phyloP scores from a whole-genome alignment of 768 basidiomycete genomes.

The Kwoniella dejecticola region DNA sequence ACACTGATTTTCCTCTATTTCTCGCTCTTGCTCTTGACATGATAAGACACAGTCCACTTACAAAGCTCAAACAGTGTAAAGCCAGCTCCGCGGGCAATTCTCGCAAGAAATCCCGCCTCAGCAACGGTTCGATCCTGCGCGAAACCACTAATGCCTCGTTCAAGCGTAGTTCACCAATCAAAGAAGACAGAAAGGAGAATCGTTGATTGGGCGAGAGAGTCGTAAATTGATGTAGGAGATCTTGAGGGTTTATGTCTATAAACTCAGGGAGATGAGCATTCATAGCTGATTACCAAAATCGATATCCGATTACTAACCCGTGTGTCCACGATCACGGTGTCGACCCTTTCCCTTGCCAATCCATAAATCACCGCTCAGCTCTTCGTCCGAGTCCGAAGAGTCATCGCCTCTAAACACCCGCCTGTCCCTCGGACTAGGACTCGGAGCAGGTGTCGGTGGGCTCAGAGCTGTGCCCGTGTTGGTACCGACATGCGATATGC shows the following conservation, averaged over 20 bases:
- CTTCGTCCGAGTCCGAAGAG: constrained; percentile 11
- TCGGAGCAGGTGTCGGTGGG: constrained; percentile 49
- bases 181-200: constrained; percentile 43
- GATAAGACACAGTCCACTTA: no score
- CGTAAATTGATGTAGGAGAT: constrained; percentile 20
- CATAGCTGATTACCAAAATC: neutral
- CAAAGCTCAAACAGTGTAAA: constrained; percentile 71
- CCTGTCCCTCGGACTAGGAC: constrained; percentile 37
- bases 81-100: constrained; percentile 72
- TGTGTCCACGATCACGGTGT: neutral
- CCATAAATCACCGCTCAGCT: neutral
- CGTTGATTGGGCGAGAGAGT: constrained; percentile 12
- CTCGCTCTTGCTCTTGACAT: no score
- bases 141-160: constrained; percentile 50
- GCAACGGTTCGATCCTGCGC: constrained; percentile 49
- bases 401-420: constrained; percentile 22
- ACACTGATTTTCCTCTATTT: no score
- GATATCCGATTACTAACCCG: neutral
- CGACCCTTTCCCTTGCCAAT: constrained; percentile 1
- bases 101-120: constrained; percentile 56
- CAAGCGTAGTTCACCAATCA: constrained; percentile 42
- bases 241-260: constrained; percentile 12
- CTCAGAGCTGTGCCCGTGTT: constrained; percentile 1
- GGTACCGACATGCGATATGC: neutral
- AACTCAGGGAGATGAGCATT: neutral